Conservation (phyloP, 495 filamentous ascomycete genomes). For the Recurvomyces mirabilis region DNA sequence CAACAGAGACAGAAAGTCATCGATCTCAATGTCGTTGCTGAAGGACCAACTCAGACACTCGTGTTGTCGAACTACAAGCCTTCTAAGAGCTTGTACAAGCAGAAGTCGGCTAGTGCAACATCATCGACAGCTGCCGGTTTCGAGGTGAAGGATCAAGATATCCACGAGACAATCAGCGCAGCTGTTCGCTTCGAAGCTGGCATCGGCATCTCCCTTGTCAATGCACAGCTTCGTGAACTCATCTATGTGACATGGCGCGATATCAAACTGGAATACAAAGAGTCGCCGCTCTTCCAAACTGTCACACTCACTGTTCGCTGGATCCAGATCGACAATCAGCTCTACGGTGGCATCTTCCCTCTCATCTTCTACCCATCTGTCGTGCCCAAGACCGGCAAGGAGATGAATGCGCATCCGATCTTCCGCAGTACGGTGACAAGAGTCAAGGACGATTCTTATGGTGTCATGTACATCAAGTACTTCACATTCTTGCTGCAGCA, state of each 20-base stretch:
- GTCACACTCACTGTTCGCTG: slow-evolving; percentile 84
- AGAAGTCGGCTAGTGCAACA: slow-evolving; percentile 49
- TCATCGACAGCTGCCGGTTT: slow-evolving; percentile 60
- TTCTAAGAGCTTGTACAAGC: slow-evolving; percentile 89
- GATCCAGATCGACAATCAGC: slow-evolving; percentile 98
- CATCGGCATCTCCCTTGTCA: slow-evolving; percentile 87
- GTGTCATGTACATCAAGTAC: slow-evolving; percentile 97
- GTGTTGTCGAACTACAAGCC: slow-evolving; percentile 89
- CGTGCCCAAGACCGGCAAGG: slow-evolving; percentile 94
- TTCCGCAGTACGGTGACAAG: slow-evolving; percentile 82
- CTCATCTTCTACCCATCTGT: slow-evolving; percentile 96
- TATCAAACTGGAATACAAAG: slow-evolving; percentile 79
- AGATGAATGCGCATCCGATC: slow-evolving; percentile 93
- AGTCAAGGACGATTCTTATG: slow-evolving; percentile 96
- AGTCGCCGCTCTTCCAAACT: slow-evolving; percentile 87
- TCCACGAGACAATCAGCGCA: slow-evolving; percentile 74
- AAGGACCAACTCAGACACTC: slow-evolving; percentile 88
- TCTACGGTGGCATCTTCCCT: slow-evolving; percentile 96
- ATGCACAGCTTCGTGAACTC: slow-evolving; percentile 79
- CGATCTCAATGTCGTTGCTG: slow-evolving; percentile 88
- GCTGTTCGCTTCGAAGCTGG: slow-evolving; percentile 71
- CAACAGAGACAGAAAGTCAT: slow-evolving; percentile 64
- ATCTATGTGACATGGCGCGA: slow-evolving; percentile 91
- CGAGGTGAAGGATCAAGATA: slow-evolving; percentile 85
- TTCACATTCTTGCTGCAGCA: slow-evolving; percentile 87